A percentile compares a stretch with the other conserved stretches of the same genome.
Conservation (phyloP, 441 rosid genomes). For the Aleurites moluccanus region DNA sequence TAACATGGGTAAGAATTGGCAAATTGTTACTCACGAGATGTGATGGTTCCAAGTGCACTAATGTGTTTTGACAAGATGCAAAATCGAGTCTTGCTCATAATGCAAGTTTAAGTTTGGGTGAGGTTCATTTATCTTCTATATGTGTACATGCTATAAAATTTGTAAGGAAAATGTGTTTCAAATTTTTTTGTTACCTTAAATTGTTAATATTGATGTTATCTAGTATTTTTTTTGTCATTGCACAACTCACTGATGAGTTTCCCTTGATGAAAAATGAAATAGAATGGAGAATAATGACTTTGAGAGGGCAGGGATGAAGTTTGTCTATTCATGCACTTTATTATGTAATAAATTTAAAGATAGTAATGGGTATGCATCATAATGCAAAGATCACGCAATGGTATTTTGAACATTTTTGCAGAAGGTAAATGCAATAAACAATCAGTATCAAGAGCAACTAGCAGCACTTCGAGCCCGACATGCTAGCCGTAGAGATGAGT, state of each 20-base stretch:
- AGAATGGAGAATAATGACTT: not conserved
- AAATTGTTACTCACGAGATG: not conserved
- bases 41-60: not conserved
- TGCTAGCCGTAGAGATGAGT: constrained; percentile 65
- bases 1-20: not conserved
- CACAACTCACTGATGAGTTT: not conserved
- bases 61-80: not conserved
- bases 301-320: not conserved
- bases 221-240: not conserved
- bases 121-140: not conserved
- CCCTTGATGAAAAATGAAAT: not conserved
- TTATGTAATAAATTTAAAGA: not conserved
- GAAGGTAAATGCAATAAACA: constrained; percentile 67
- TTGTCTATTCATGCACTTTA: not conserved
- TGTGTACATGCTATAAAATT: not conserved
- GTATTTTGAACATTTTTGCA: constrained; percentile 24
- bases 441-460: constrained; percentile 67
- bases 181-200: not conserved
- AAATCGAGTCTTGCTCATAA: not conserved
- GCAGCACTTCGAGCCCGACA: constrained; percentile 59
- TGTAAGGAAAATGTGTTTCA: not conserved
- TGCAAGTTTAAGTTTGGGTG: not conserved
- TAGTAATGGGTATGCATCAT: not conserved
- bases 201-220: not conserved
- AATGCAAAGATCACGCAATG: not conserved